Percentiles rank a stretch among this genome's conserved stretches.
These are phyloP conservation scores for Daldinia concentrica DNA, from an alignment of 495 filamentous ascomycete genomes.

Conservation along the genomic window DNA sequence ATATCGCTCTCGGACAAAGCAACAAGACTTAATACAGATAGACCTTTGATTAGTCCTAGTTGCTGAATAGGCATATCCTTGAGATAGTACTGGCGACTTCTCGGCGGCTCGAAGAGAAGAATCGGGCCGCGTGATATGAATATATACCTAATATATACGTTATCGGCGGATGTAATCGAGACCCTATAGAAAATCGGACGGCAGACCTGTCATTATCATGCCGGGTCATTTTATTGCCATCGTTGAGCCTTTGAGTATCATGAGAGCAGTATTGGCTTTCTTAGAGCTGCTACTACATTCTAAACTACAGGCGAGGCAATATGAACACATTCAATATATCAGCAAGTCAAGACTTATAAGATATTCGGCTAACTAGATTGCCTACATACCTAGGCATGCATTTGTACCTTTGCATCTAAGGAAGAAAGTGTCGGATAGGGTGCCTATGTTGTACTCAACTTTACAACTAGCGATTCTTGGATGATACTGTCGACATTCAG, in stretches of 20 bases:
- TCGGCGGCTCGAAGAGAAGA: background rate
- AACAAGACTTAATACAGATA: background rate
- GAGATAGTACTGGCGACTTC: background rate
- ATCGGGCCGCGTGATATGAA: background rate
- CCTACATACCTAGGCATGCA: no score
- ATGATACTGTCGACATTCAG: conserved; percentile 5
- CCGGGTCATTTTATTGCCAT: no score
- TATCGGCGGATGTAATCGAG: no score
- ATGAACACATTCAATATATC: background rate
- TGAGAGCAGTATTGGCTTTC: no score
- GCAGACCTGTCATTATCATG: no score
- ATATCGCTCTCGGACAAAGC: no score
- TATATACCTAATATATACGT: no score
- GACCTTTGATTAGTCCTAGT: background rate
- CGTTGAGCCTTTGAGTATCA: no score
- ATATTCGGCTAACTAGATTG: background rate
- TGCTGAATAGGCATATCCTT: background rate
- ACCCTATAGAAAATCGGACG: no score
- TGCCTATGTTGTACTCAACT: background rate
- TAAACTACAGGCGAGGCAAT: background rate
- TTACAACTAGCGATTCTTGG: conserved; percentile 13
- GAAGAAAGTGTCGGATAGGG: background rate
- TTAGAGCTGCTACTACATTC: background rate
- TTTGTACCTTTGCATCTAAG: background rate
- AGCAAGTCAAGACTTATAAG: background rate